Conservation (phyloP, 2,329 filamentous ascomycete species). For the Venturia pyrina region DNA sequence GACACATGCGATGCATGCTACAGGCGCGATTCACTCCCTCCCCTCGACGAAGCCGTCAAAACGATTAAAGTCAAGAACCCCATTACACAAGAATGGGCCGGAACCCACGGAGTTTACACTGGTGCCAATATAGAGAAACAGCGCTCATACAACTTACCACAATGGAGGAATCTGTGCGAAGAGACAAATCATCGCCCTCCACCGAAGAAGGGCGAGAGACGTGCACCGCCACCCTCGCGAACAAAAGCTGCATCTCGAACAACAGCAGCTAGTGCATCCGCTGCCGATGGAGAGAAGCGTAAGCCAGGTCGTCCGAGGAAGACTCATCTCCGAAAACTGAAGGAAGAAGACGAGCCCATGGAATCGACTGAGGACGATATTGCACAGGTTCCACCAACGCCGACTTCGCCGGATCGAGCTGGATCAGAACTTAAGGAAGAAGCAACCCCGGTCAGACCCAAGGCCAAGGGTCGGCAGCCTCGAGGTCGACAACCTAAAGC, state of each 20-base stretch:
- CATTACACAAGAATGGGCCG: conserved; percentile 97
- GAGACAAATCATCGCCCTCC: conserved; percentile 95
- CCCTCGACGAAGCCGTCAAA: conserved; percentile 78
- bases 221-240: conserved; percentile 23
- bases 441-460: conserved; percentile 39
- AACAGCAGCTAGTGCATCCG: conserved; percentile 15
- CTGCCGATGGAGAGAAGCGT: conserved; percentile 33
- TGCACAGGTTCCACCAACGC: conserved; percentile 28
- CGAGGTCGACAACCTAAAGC: conserved; percentile 45
- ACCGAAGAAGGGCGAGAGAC: conserved; percentile 73
- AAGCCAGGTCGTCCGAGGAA: conserved; percentile 38
- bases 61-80: conserved; percentile 90
- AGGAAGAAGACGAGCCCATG: conserved; percentile 28
- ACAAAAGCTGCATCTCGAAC: conserved; percentile 15
- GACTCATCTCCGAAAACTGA: conserved; percentile 20
- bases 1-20: conserved; percentile 11
- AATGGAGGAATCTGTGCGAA: conserved; percentile 89
- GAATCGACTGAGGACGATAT: conserved; percentile 25
- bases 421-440: conserved; percentile 32
- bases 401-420: conserved; percentile 34
- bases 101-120: conserved; percentile 87
- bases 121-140: conserved; percentile 97
- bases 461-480: conserved; percentile 25
- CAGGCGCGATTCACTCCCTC: conserved; percentile 60
- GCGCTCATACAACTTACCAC: conserved; percentile 88